Conservation (phyloP, 495 filamentous ascomycete species). For the Barbatosphaeria neglecta region DNA sequence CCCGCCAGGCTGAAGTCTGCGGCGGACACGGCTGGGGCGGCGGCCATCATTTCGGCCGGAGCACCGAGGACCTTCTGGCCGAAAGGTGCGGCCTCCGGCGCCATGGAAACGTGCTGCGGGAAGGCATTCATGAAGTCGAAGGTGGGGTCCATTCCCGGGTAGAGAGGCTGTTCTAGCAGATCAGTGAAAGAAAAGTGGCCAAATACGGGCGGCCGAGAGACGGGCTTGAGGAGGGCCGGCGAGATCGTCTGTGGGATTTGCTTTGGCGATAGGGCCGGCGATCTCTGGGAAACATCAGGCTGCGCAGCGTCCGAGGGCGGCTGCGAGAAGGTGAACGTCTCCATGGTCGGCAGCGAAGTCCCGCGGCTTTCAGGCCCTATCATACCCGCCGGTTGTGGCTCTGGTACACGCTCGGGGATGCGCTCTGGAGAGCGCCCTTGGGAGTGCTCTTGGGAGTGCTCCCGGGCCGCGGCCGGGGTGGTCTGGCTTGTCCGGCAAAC, state of each 20-base stretch:
- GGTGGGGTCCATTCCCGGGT: not conserved
- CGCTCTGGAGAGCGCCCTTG: no score
- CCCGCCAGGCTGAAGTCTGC: not conserved
- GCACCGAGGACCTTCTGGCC: not conserved
- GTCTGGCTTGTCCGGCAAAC: no score
- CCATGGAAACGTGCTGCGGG: not conserved
- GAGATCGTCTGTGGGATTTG: conserved; percentile 12
- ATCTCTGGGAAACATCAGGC: conserved; percentile 11
- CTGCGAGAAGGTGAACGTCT: conserved; percentile 14
- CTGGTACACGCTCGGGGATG: conserved; percentile 11
- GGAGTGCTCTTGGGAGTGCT: no score
- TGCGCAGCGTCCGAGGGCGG: conserved; percentile 9
- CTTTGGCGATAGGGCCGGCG: conserved; percentile 10
- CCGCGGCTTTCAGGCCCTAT: conserved; percentile 9
- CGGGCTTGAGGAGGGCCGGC: not conserved
- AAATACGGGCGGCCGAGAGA: not conserved
- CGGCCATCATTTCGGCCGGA: not conserved
- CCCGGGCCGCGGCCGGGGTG: no score
- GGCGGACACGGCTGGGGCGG: not conserved
- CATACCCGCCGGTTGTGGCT: conserved; percentile 11
- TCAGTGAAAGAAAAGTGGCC: conserved; percentile 25
- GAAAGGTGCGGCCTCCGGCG: not conserved
- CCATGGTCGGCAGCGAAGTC: conserved; percentile 20
- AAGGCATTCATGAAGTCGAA: not conserved
- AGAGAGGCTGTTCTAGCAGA: conserved; percentile 27